A percentile compares a stretch with the other conserved stretches of the same genome.
These are phyloP conservation scores for Larix kaempferi DNA, from an alignment of 75 land plant genomes.

Conservation along the genomic window DNA sequence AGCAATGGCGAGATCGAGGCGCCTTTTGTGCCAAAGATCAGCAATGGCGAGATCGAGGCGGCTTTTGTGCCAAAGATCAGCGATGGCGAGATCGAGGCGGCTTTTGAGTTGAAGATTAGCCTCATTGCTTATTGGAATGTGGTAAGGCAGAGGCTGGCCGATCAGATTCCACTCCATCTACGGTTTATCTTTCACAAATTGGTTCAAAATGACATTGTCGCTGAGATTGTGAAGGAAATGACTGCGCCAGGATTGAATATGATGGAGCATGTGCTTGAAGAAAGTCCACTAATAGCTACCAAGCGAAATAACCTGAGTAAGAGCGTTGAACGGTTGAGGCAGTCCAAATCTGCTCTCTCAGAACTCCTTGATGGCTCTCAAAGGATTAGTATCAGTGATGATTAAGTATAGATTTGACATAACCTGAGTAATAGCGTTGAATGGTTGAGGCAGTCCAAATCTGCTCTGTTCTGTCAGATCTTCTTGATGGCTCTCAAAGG, in stretches of 20 bases:
- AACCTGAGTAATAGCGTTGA: neutral
- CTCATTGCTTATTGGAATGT: conserved; percentile 22
- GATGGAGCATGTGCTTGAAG: neutral
- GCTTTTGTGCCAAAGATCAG: neutral
- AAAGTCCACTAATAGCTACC: neutral
- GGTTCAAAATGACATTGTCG: neutral
- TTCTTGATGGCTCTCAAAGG: no score
- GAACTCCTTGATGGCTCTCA: no score
- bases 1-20: neutral
- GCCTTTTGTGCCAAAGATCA: neutral
- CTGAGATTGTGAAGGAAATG: no score
- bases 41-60: neutral
- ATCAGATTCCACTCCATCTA: conserved; percentile 22
- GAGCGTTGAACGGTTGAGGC: neutral
- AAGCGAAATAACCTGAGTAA: neutral
- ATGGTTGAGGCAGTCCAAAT: neutral
- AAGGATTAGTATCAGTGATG: no score
- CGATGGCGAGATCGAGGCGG: neutral
- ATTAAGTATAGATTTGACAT: no score
- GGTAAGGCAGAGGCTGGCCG: conserved; percentile 20
- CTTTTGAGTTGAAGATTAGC: conserved; percentile 21
- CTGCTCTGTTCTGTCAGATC: neutral
- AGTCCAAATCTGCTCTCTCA: neutral
- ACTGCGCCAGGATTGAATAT: neutral
- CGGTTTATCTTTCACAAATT: conserved; percentile 12